Percentiles rank a stretch among this genome's conserved stretches.
phyloP scores from a whole-genome alignment of 352 stramenopile species.

The Salisapilia sapeloensis region DNA sequence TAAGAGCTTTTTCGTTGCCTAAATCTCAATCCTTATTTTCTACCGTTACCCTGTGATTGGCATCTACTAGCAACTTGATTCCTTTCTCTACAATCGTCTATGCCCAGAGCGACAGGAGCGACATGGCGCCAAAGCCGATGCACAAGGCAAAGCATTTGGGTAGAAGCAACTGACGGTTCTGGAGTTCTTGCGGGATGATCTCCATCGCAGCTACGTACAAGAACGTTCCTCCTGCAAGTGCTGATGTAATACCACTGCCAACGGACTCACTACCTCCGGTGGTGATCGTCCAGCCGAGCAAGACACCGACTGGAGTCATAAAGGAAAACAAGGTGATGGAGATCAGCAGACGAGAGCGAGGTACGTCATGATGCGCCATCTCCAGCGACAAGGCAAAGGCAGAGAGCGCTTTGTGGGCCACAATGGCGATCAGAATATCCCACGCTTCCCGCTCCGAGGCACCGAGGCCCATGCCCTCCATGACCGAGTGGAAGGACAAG shows the following conservation, averaged over 20 bases:
- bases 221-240: constrained; percentile 66
- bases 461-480: constrained; percentile 74
- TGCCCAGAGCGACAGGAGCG: constrained; percentile 52
- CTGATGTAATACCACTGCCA: constrained; percentile 42
- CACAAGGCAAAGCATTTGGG: constrained; percentile 40
- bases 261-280: constrained; percentile 19
- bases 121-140: constrained; percentile 37
- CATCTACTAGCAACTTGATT: background rate
- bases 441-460: constrained; percentile 33
- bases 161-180: constrained; percentile 22
- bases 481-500: constrained; percentile 72
- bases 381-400: constrained; percentile 59
- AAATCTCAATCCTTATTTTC: constrained; percentile 1
- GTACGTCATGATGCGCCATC: constrained; percentile 39
- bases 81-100: too few relatives aligned
- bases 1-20: background rate
- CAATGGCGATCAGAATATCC: constrained; percentile 61
- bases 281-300: constrained; percentile 35
- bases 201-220: constrained; percentile 70
- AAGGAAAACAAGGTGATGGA: constrained; percentile 42
- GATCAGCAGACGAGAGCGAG: constrained; percentile 13
- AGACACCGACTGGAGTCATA: constrained; percentile 60
- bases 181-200: constrained; percentile 64
- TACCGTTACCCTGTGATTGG: constrained; percentile 1
- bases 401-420: constrained; percentile 72